These are phyloP conservation scores for Malania oleifera DNA, from an alignment of 164 flowering plant genomes.

Conservation along the genomic window DNA sequence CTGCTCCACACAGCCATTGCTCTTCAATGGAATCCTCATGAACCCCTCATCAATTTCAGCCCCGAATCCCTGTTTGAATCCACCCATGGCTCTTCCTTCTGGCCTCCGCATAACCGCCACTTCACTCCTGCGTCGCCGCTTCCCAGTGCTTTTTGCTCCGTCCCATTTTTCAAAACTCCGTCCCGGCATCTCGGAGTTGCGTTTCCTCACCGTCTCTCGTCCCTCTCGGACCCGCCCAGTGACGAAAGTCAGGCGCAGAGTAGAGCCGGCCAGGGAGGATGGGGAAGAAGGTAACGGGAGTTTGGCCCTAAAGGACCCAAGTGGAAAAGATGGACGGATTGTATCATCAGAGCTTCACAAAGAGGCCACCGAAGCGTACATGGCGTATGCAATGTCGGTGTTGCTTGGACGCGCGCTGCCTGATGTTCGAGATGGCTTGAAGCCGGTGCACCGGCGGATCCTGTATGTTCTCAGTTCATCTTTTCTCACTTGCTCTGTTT, in stretches of 20 bases:
- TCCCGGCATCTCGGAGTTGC: constrained; percentile 25
- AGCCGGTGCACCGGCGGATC: constrained; percentile 92
- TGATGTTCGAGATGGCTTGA: constrained; percentile 91
- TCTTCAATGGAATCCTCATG: constrained; percentile 12
- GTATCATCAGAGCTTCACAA: constrained; percentile 72
- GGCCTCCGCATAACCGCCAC: constrained; percentile 27
- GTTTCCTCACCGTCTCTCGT: constrained; percentile 32
- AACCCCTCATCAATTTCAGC: constrained; percentile 15
- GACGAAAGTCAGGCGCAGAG: constrained; percentile 31
- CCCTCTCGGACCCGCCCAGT: constrained; percentile 11
- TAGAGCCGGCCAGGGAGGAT: constrained; percentile 20
- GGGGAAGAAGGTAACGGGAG: constrained; percentile 36
- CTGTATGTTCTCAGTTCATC: constrained; percentile 38
- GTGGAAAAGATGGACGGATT: constrained; percentile 40
- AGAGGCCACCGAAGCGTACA: constrained; percentile 92
- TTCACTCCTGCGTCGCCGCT: constrained; percentile 20
- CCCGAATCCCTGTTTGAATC: neutral
- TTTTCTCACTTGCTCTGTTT: neutral
- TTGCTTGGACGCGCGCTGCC: constrained; percentile 92
- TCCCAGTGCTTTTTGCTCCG: constrained; percentile 9
- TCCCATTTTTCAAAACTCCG: constrained; percentile 13
- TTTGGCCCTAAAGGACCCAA: constrained; percentile 28
- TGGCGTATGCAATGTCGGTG: constrained; percentile 92
- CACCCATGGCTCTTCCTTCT: constrained; percentile 13
- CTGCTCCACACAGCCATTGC: neutral